Percentiles rank a stretch among this genome's conserved stretches.
Evolutionary conservation across 176 grass and related monocot genomes (phyloP).

Genomic region (Lolium perenne): DNA sequence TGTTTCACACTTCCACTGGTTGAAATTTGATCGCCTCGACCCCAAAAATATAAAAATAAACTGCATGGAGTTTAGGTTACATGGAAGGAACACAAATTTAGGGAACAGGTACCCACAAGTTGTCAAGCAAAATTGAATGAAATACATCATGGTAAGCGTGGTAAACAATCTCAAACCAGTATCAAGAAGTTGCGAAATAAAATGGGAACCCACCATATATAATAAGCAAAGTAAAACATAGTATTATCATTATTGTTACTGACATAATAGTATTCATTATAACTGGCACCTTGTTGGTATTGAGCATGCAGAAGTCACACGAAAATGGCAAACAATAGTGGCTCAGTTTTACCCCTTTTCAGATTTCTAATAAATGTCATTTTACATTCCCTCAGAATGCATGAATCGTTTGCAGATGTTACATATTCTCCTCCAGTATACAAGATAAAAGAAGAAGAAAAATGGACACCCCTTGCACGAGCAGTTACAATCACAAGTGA

Average conservation of each 20-base stretch:
- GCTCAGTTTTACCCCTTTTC: neutral
- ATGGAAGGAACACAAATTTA: neutral
- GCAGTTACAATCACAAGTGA: neutral
- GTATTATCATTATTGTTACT: neutral
- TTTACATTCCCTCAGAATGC: neutral
- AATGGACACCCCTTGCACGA: neutral
- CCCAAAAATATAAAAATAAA: neutral
- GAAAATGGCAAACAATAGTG: neutral
- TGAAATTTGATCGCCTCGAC: neutral
- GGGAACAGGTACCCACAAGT: neutral
- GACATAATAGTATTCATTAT: neutral
- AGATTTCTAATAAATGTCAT: neutral
- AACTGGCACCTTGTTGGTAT: neutral
- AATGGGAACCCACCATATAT: neutral
- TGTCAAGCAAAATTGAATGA: neutral
- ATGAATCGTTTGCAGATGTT: neutral
- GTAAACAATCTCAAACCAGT: neutral
- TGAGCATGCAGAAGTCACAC: neutral
- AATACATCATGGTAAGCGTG: too few species aligned
- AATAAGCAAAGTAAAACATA: neutral
- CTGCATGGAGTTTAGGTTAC: neutral
- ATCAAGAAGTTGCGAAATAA: neutral
- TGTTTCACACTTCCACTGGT: neutral
- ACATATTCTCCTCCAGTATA: slow-evolving; percentile 22
- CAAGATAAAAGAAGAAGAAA: neutral